Percentiles rank a stretch among this genome's conserved stretches.
phyloP scores from a whole-genome alignment of 176 grass and related monocot species.

The Themeda triandra region DNA sequence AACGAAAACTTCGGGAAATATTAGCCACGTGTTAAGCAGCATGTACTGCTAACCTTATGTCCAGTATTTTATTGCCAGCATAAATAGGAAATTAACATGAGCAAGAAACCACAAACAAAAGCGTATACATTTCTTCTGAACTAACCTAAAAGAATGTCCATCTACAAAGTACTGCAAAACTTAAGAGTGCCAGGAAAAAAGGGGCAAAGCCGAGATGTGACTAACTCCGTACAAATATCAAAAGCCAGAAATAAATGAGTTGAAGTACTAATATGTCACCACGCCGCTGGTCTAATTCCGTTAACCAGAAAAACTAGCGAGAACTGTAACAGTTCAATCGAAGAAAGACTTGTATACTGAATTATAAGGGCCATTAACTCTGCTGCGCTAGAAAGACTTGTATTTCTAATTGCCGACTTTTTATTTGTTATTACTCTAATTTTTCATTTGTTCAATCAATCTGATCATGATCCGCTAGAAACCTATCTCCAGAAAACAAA shows the following conservation, averaged over 20 bases:
- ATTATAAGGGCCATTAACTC: neutral
- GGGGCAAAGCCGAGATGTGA: neutral
- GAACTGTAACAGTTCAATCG: neutral
- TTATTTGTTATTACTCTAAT: neutral
- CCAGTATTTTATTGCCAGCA: constrained; percentile 11
- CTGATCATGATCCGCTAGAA: neutral
- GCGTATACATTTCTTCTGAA: neutral
- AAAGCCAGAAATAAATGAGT: neutral
- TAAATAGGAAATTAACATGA: neutral
- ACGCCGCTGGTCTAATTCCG: neutral
- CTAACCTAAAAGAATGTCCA: neutral
- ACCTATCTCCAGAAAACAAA: neutral
- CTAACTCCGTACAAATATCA: neutral
- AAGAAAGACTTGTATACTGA: neutral
- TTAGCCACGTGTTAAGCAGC: neutral
- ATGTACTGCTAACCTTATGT: neutral
- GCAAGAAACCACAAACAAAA: neutral
- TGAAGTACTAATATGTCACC: neutral
- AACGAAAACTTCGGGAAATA: neutral
- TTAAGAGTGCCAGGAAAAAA: neutral
- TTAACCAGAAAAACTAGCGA: neutral
- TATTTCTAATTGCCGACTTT: neutral
- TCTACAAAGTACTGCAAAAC: neutral
- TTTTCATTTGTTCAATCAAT: neutral
- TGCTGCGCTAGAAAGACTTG: neutral